phyloP scores from a whole-genome alignment of 2,329 filamentous ascomycete species.

The Stenocarpella maydis region DNA sequence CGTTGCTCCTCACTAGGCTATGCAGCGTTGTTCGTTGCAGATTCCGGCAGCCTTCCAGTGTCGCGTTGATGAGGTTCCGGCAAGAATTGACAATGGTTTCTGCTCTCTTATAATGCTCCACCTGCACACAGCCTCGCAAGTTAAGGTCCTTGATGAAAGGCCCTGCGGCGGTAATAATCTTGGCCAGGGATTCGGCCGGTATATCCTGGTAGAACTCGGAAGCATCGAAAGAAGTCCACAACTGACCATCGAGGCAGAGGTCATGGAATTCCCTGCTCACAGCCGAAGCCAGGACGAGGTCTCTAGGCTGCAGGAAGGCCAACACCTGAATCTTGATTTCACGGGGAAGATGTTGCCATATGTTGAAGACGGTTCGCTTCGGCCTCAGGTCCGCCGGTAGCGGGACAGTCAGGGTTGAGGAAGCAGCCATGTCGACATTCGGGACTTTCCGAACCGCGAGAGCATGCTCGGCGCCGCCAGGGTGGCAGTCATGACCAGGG shows the following conservation, averaged over 20 bases:
- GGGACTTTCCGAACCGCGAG: constrained; percentile 65
- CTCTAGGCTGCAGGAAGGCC: constrained; percentile 77
- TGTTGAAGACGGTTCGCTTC: constrained; percentile 61
- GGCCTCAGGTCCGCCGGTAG: constrained; percentile 70
- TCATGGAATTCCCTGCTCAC: constrained; percentile 82
- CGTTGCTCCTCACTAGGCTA: constrained; percentile 77
- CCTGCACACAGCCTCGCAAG: constrained; percentile 87
- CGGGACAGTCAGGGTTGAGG: constrained; percentile 54
- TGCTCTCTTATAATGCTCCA: constrained; percentile 80
- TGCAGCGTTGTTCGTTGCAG: constrained; percentile 81
- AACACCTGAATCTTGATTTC: constrained; percentile 85
- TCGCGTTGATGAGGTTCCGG: constrained; percentile 86
- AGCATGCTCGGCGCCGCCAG: constrained; percentile 55
- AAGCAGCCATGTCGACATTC: constrained; percentile 51
- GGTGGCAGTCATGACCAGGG: constrained; percentile 50
- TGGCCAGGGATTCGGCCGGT: constrained; percentile 81
- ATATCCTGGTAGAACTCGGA: constrained; percentile 90
- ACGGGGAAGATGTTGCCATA: constrained; percentile 83
- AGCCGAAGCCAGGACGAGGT: constrained; percentile 80
- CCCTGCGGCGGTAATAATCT: constrained; percentile 84
- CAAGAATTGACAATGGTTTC: constrained; percentile 85
- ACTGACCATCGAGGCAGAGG: constrained; percentile 91
- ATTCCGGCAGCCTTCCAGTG: constrained; percentile 88
- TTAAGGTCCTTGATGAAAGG: constrained; percentile 93
- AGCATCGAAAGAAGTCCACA: constrained; percentile 87